Base-by-base conservation (phyloP, 192 early-diverging fungal genomes). In the Podochytrium sp. region DNA sequence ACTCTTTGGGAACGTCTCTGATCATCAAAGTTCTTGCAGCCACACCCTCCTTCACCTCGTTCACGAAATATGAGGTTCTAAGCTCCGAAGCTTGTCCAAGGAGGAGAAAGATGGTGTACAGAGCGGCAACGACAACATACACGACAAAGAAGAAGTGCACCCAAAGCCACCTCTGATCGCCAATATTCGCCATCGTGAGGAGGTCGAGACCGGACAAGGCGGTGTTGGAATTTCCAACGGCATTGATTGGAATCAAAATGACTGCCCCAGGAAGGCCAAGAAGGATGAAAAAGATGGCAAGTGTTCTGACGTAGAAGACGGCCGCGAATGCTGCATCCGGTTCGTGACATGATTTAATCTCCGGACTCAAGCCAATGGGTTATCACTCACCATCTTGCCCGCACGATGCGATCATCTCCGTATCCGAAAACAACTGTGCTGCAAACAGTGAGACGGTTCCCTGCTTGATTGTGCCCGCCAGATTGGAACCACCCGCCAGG, bases 251-350 rank as follows among this genome's bases (percentile, higher is more conserved):
- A 18, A 95, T 74, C 10, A 97, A 79, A 25, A 90, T 80, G 0
- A 78, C 82, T 3, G 85, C 64, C 2, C 86, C 84, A 3, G 93
- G 50, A 0, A 92, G 33, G 3, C 84, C 76, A 61, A 90, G 84
- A 3, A 82, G 68, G 18, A 60, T 37, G 76, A 95, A 95, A 43
- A 93, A 77, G 0, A 87, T 80, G 39, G 90, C 85, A 56, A 87
- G 85, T 53, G 88, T 80, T 25, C 90, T 85, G 42, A 92, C 84
- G 59, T 91, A 92, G 32, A 88, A 86, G 49, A 97, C 69, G 66
- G 91, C 87, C 85, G 94, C 92, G 74, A 89, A 97, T 0, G 90
- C 84, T 86, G 78, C n/a, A n/a, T n/a, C n/a, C n/a, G n/a, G n/a
- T n/a, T n/a, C n/a, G n/a, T n/a, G n/a, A n/a, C n/a, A n/a, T n/a